These are phyloP conservation scores for Paecilomyces formosus DNA, from an alignment of 2,329 filamentous ascomycete species.

Conservation along the genomic window DNA sequence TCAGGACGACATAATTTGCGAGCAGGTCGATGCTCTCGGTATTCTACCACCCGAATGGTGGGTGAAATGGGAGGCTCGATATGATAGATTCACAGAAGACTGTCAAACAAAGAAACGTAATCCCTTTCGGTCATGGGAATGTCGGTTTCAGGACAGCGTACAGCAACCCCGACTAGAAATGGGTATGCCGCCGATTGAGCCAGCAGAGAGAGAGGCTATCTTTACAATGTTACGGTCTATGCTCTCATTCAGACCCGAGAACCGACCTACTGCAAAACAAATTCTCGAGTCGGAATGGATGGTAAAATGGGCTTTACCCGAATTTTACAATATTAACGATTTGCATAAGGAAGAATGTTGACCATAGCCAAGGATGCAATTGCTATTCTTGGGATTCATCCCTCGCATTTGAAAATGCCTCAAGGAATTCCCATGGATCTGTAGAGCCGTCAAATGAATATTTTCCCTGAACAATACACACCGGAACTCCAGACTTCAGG, in stretches of 20 bases:
- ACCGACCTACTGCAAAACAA: constrained; percentile 15
- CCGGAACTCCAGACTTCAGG: too few relatives aligned
- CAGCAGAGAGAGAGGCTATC: constrained; percentile 16
- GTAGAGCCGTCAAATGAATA: too few relatives aligned
- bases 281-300: constrained; percentile 23
- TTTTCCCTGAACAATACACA: too few relatives aligned
- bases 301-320: constrained; percentile 21
- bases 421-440: too few relatives aligned
- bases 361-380: too few relatives aligned
- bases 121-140: constrained; percentile 12
- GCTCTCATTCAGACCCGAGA: constrained; percentile 19
- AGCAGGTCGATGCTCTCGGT: constrained; percentile 26
- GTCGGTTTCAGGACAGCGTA: constrained; percentile 19
- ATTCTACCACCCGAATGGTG: constrained; percentile 21
- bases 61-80: constrained; percentile 17
- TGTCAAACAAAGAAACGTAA: constrained; percentile 8
- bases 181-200: constrained; percentile 14
- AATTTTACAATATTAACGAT: background rate
- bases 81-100: constrained; percentile 17
- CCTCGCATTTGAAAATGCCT: too few relatives aligned
- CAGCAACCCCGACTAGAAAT: constrained; percentile 18
- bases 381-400: too few relatives aligned
- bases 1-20: constrained; percentile 20
- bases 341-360: too few relatives aligned
- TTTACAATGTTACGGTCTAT: constrained; percentile 18